Evolutionary conservation across 1,284 basidiomycete species (phyloP), one percentile per base, ranked within the genome.

Genomic region (Volvariella surrecta): DNA sequence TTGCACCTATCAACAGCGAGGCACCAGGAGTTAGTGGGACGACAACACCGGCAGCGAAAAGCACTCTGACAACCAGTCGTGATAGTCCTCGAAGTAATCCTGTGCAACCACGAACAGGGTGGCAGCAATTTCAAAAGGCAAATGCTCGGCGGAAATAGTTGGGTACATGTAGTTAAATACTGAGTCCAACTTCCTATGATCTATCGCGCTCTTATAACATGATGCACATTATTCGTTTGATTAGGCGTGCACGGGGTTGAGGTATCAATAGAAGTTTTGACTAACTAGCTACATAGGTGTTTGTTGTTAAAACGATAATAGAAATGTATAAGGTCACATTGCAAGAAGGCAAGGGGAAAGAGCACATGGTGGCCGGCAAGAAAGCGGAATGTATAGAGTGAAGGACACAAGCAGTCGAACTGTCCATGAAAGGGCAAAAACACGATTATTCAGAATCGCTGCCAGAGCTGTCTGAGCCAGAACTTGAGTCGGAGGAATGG

Each of bases 361-460:
- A 6, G 15, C 34, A 35, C 13, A 16, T 19, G 13, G n/a, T 8
- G 15, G 34, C 15, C 34, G 34, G 34, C 34, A 35, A 35, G 34
- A 35, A 35, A 35, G 18, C 13, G n/a, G n/a, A 15, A 35, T 35
- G 15, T 15, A 8, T 28, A 28, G 6, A 28, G 24, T 28, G n/a
- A n/a, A 28, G 24, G 24, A 28, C 24, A 28, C 24, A 28, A 6
- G 13, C 34, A 7, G 15, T 35, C 34, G 18, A 15, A 19, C 34
- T 35, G n/a, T 15, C 18, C 34, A 35, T 19, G 4, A 15, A 19
- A 39, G 40, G 47, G 39, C 31, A n/a, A n/a, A n/a, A n/a, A n/a
- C n/a, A n/a, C n/a, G 42, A 43, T 79, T 66, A 89, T 61, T 89
- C 85, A 22, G 86, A 89, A 53, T 89, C 86, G 58, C 82, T 87